Percentiles rank a stretch among this genome's conserved stretches.
These are phyloP conservation scores for Aspergillus homomorphus DNA, from an alignment of 495 filamentous ascomycete genomes.

Conservation along the genomic window DNA sequence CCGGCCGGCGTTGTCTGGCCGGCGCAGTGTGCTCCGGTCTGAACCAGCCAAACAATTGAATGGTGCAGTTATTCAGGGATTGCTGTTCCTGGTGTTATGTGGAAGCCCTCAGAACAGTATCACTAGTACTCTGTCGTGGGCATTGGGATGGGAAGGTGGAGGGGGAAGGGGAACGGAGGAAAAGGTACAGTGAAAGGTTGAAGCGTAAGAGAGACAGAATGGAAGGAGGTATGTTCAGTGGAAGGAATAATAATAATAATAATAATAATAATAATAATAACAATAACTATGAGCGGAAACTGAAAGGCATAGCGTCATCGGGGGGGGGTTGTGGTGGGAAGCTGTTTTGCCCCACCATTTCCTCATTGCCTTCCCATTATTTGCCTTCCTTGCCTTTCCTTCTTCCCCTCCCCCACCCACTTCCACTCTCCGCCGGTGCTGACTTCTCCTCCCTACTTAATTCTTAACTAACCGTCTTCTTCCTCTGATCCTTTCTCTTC, in stretches of 20 bases:
- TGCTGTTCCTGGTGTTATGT: background rate
- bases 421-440: background rate
- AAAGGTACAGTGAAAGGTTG: too few relatives aligned
- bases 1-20: background rate
- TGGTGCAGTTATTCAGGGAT: background rate
- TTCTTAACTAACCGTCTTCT: background rate
- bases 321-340: too few relatives aligned
- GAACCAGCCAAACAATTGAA: background rate
- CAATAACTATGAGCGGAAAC: too few relatives aligned
- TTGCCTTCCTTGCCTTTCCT: background rate
- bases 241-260: background rate
- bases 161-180: too few relatives aligned
- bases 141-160: too few relatives aligned
- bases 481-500: background rate
- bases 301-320: background rate
- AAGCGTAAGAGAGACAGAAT: too few relatives aligned
- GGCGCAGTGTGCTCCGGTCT: background rate
- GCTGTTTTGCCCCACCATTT: background rate
- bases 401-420: too few relatives aligned
- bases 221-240: background rate
- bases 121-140: too few relatives aligned
- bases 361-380: background rate
- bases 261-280: background rate
- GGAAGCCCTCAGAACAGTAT: too few relatives aligned
- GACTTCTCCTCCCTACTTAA: slow-evolving; percentile 2